Base-by-base conservation (phyloP, 495 filamentous ascomycete genomes). In the Terfezia claveryi region DNA sequence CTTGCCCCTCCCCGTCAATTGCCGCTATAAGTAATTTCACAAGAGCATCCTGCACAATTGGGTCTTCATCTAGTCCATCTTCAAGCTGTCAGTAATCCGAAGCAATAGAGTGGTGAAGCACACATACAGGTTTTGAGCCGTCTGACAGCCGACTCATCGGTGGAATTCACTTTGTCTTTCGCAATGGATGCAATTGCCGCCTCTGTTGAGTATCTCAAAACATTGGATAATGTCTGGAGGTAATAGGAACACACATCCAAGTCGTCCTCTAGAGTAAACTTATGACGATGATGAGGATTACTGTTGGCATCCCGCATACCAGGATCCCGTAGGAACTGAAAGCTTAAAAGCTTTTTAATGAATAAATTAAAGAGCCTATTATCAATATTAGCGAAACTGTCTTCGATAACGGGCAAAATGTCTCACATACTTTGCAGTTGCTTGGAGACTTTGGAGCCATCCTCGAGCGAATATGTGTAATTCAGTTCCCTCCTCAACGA, bases 371-470 rank as follows among this genome's bases (percentile, higher is more conserved):
- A 75, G 2, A 81, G 62, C 58, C 76, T 80, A 55, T 10, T 23
- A 49, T 14, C 6, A 14, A 0, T 32, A 32, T 32, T 32, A 32
- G 27, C 27, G 27, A 32, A 32, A 32, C 27, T 32, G 1, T 32
- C 27, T 32, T 32, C 27, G 27, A 7, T 32, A 32, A 32, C 27
- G 27, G 27, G 7, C 27, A 32, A 32, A n/a, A 32, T 32, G 7
- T 32, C 4, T 32, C 38, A 69, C 71, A 57, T 69, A 81, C 74
- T 74, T 77, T 54, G 79, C 75, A 59, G 85, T 69, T n/a, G 73
- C 76, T 50, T 80, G 69, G 16, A 92, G 70, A 50, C 76, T 83
- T 61, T 83, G 80, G 8, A 98, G 70, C 91, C 91, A 98, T 44
- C 75, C 78, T 57, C 82, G 78, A 20, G 84, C 78, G 54, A 81